Evolutionary conservation across 768 basidiomycete genomes (phyloP).

Genomic region (Leccinum broughii): DNA sequence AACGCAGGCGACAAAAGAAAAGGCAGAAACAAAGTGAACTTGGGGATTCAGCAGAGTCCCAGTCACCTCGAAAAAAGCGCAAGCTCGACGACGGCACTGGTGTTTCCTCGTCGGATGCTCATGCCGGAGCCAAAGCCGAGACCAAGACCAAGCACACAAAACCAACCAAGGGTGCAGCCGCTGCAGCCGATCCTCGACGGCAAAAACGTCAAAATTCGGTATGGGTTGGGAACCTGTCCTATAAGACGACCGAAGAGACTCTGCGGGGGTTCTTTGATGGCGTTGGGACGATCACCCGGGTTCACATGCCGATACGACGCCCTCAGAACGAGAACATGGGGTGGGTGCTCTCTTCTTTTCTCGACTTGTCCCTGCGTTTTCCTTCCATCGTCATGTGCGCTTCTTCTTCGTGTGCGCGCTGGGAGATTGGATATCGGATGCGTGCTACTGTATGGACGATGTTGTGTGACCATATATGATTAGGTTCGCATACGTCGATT

Average conservation of each 20-base stretch:
- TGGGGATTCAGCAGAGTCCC: background rate
- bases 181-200: slow-evolving; percentile 17
- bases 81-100: slow-evolving; percentile 38
- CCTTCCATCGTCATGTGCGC: no score
- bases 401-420: background rate
- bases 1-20: slow-evolving; percentile 64
- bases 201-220: slow-evolving; percentile 78
- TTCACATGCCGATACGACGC: slow-evolving; percentile 84
- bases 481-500: slow-evolving; percentile 98
- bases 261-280: slow-evolving; percentile 70
- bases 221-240: slow-evolving; percentile 95
- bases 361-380: background rate
- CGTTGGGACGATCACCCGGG: slow-evolving; percentile 71
- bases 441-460: background rate
- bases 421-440: background rate
- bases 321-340: slow-evolving; percentile 75
- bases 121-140: background rate
- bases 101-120: background rate
- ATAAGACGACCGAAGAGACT: slow-evolving; percentile 77
- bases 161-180: background rate
- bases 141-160: slow-evolving; percentile 1
- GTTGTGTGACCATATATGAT: slow-evolving; percentile 9
- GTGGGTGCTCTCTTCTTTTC: slow-evolving; percentile 47
- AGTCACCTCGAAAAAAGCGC: slow-evolving; percentile 43
- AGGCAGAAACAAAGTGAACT: slow-evolving; percentile 30